phyloP scores from a whole-genome alignment of 768 basidiomycete genomes.

The Holtermanniella nyarrowii region DNA sequence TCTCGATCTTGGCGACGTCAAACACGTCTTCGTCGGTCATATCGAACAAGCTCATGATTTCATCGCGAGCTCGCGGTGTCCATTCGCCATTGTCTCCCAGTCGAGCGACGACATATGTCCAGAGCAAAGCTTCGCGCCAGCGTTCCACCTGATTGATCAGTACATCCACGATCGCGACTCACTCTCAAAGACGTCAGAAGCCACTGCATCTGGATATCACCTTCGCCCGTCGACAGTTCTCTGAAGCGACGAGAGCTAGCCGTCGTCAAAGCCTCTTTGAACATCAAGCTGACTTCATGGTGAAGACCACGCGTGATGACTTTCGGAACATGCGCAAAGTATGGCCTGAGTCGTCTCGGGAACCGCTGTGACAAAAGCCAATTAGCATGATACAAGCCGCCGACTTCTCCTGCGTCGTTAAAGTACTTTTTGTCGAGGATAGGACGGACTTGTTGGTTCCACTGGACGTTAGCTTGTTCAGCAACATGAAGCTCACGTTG shows the following conservation, averaged over 20 bases:
- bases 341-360: constrained; percentile 29
- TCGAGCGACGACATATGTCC: constrained; percentile 35
- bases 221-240: constrained; percentile 27
- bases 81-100: constrained; percentile 22
- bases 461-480: constrained; percentile 4
- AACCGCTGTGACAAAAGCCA: constrained; percentile 31
- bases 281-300: constrained; percentile 37
- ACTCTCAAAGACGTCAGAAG: constrained; percentile 24
- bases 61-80: constrained; percentile 17
- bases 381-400: constrained; percentile 36
- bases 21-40: constrained; percentile 13
- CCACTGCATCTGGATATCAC: constrained; percentile 38
- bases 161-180: neutral
- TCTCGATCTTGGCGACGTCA: constrained; percentile 27
- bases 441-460: constrained; percentile 28
- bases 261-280: constrained; percentile 22
- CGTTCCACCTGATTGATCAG: constrained; percentile 22
- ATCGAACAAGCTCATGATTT: constrained; percentile 28
- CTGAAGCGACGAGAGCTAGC: constrained; percentile 29
- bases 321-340: constrained; percentile 37
- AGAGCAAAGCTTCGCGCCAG: constrained; percentile 39
- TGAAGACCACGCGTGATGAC: constrained; percentile 34
- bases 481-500: constrained; percentile 9
- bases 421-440: constrained; percentile 25
- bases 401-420: constrained; percentile 32